A percentile compares a stretch with the other conserved stretches of the same genome.
Evolutionary conservation across 306 rosid species (phyloP).

Genomic region (Rosa persica): DNA sequence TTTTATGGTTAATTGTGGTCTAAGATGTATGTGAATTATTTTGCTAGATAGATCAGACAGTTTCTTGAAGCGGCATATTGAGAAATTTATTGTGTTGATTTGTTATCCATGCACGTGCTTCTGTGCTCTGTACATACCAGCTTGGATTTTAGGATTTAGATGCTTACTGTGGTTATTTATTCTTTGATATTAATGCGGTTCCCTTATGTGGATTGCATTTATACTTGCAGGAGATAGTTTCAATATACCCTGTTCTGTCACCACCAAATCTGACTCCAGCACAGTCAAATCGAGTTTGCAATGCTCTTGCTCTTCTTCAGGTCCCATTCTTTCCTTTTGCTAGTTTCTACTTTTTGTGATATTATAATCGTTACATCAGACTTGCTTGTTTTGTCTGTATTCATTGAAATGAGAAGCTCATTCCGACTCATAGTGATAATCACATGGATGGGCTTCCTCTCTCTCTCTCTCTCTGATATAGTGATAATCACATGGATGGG

Average conservation of each 20-base stretch:
- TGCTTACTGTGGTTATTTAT: neutral
- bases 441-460: neutral
- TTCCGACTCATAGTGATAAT: neutral
- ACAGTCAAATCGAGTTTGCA: conserved; percentile 93
- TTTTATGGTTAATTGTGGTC: neutral
- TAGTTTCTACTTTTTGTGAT: neutral
- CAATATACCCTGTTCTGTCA: conserved; percentile 72
- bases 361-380: neutral
- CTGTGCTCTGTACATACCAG: neutral
- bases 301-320: conserved; percentile 95
- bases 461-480: too few relatives aligned
- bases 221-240: conserved; percentile 66
- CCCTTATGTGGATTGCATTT: neutral
- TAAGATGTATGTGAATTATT: neutral
- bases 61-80: neutral
- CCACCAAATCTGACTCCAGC: conserved; percentile 65
- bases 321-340: conserved; percentile 35
- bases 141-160: neutral
- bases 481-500: too few relatives aligned
- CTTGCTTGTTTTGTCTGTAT: neutral
- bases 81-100: neutral
- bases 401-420: neutral
- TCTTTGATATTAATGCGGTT: neutral
- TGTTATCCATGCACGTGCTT: neutral
- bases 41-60: neutral